phyloP scores from a whole-genome alignment of 192 early-diverging fungal genomes.

The Jimgerdemannia flammicorona region DNA sequence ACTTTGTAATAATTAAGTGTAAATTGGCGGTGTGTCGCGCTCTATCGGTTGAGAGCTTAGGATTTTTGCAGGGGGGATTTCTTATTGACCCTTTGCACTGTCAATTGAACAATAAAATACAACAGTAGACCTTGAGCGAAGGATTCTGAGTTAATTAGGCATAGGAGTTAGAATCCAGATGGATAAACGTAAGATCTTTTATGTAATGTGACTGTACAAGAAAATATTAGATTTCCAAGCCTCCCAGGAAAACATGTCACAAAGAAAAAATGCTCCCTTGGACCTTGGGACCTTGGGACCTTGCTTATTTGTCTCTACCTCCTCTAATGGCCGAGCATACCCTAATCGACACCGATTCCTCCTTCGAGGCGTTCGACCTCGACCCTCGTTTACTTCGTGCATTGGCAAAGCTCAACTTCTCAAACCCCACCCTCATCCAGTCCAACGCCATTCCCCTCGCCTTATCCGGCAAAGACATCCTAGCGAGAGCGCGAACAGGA shows the following conservation, averaged over 20 bases:
- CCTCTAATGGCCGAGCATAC: slow-evolving; percentile 24
- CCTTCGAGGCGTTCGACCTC: slow-evolving; percentile 68
- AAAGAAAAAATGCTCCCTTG: neutral
- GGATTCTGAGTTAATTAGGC: too few species aligned
- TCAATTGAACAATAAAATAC: too few species aligned
- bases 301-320: neutral
- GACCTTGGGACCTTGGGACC: neutral
- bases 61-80: too few species aligned
- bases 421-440: slow-evolving; percentile 88
- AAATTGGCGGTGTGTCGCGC: too few species aligned
- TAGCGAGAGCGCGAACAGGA: slow-evolving; percentile 90
- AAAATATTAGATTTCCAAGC: too few species aligned
- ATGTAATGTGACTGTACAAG: too few species aligned
- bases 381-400: slow-evolving; percentile 88
- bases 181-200: too few species aligned
- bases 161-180: too few species aligned
- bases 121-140: too few species aligned
- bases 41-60: too few species aligned
- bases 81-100: too few species aligned
- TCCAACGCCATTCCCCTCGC: slow-evolving; percentile 85
- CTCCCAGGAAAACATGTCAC: neutral
- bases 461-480: slow-evolving; percentile 87
- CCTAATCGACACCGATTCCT: slow-evolving; percentile 43
- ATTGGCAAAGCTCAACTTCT: slow-evolving; percentile 78
- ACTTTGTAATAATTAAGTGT: neutral